Evolutionary conservation across 306 rosid species (phyloP).

Genomic region (Quercus glauca): DNA sequence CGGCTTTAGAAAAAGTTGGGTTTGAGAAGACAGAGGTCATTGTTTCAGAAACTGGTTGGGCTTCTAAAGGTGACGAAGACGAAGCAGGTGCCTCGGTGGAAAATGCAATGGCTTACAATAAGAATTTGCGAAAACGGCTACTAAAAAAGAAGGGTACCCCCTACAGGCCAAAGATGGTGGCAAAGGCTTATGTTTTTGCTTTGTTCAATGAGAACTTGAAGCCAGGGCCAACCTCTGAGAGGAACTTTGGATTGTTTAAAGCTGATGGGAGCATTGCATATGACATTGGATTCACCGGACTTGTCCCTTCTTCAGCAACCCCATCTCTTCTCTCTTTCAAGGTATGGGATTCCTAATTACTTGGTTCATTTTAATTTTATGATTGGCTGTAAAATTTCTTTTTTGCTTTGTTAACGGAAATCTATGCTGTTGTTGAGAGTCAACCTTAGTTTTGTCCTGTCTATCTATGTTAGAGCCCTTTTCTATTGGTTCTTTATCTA

Average conservation of each 20-base stretch:
- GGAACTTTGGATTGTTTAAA: conserved; percentile 88
- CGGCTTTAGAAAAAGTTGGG: conserved; percentile 79
- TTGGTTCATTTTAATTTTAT: neutral
- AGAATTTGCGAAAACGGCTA: conserved; percentile 51
- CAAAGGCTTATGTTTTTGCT: conserved; percentile 77
- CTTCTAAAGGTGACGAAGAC: conserved; percentile 63
- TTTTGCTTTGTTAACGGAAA: no score
- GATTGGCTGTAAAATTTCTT: no score
- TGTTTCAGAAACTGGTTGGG: conserved; percentile 96
- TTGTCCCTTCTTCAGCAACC: conserved; percentile 60
- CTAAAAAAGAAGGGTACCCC: conserved; percentile 90
- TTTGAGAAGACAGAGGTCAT: conserved; percentile 68
- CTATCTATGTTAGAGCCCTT: no score
- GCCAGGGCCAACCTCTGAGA: conserved; percentile 87
- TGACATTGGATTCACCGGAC: conserved; percentile 84
- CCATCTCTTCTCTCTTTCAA: conserved; percentile 64
- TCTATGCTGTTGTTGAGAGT: no score
- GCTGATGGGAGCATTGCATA: conserved; percentile 89
- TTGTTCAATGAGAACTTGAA: conserved; percentile 90
- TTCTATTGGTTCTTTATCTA: no score
- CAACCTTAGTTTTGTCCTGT: no score
- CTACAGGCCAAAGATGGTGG: conserved; percentile 59
- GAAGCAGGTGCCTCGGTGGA: conserved; percentile 65
- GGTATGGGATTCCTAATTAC: conserved; percentile 30
- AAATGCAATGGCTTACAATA: conserved; percentile 70